These are phyloP conservation scores for Amoebophrya sp. DNA, from an alignment of 169 alveolate genomes.

Conservation along the genomic window DNA sequence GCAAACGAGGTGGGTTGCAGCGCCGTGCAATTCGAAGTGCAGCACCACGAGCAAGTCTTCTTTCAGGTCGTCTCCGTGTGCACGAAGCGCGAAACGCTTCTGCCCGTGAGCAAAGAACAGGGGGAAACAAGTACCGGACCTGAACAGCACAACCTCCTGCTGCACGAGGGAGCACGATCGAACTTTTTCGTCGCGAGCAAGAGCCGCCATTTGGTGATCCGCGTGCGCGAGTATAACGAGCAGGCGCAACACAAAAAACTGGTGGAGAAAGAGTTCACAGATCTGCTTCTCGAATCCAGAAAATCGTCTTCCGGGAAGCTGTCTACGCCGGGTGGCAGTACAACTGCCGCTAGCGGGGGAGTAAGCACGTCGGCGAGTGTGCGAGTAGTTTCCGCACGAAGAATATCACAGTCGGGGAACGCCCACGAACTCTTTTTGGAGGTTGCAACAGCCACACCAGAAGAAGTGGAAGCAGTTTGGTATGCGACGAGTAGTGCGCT, in stretches of 20 bases:
- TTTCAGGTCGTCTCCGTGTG: neutral
- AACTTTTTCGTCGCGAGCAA: neutral
- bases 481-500: neutral
- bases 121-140: too few species aligned
- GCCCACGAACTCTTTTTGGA: neutral
- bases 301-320: neutral
- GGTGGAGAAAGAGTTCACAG: neutral
- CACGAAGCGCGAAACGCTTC: neutral
- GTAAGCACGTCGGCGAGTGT: neutral
- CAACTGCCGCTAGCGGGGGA: neutral
- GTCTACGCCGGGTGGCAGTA: neutral
- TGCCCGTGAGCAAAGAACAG: neutral
- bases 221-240: neutral
- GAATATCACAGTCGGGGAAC: neutral
- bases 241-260: neutral
- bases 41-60: neutral
- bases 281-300: neutral
- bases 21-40: neutral
- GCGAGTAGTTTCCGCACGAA: neutral
- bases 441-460: neutral
- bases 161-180: neutral
- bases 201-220: neutral
- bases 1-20: neutral
- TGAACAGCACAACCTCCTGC: neutral
- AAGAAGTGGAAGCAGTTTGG: neutral